phyloP scores from a whole-genome alignment of 2,329 filamentous ascomycete species.

The Aspergillus jensenii region DNA sequence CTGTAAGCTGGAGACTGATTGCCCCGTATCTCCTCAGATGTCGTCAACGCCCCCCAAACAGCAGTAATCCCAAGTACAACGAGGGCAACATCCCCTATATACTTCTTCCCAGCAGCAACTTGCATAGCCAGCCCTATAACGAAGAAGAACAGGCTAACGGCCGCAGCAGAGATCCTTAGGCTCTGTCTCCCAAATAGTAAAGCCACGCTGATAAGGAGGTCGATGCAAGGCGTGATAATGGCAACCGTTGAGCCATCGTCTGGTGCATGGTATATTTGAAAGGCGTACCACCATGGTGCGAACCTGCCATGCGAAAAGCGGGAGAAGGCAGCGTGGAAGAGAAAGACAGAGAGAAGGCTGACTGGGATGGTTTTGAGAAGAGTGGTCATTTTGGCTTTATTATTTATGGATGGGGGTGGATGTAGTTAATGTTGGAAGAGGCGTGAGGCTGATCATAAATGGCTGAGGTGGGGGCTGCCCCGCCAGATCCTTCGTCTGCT shows the following conservation, averaged over 20 bases:
- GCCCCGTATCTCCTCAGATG: neutral
- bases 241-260: neutral
- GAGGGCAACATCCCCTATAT: neutral
- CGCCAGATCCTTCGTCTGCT: too few relatives aligned
- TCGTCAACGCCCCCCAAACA: neutral
- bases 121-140: neutral
- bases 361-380: neutral
- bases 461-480: neutral
- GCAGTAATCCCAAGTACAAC: neutral
- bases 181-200: neutral
- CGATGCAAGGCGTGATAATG: neutral
- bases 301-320: conserved; percentile 5
- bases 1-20: neutral
- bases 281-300: neutral
- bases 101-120: neutral
- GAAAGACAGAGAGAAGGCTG: neutral
- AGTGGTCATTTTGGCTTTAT: neutral
- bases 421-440: neutral
- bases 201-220: neutral
- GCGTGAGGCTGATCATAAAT: neutral
- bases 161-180: neutral
- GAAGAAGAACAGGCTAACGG: neutral
- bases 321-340: conserved; percentile 3
- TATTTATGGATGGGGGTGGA: neutral
- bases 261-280: conserved; percentile 3